phyloP scores from a whole-genome alignment of 2,329 filamentous ascomycete genomes.

The Harringtonia lauricola region DNA sequence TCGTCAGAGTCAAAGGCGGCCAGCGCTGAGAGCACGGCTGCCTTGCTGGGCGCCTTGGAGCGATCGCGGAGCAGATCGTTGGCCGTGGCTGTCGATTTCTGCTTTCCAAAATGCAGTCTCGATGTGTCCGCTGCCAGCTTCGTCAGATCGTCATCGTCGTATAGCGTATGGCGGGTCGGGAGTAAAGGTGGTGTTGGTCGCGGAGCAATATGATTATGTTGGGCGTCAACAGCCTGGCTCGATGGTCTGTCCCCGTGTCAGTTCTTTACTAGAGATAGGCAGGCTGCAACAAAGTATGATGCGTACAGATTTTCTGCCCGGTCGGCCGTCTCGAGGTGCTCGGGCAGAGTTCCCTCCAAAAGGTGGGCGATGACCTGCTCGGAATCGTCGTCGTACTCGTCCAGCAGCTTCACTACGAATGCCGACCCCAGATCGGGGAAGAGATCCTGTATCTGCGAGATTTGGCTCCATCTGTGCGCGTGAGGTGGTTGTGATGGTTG shows the following conservation, averaged over 20 bases:
- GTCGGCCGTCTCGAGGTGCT: constrained; percentile 53
- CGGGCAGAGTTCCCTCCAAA: constrained; percentile 64
- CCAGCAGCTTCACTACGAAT: constrained; percentile 69
- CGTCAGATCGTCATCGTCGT: constrained; percentile 73
- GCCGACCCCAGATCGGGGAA: constrained; percentile 79
- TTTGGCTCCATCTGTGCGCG: constrained; percentile 70
- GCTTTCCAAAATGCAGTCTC: constrained; percentile 71
- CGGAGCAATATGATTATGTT: constrained; percentile 37
- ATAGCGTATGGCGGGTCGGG: constrained; percentile 58
- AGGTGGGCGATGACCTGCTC: constrained; percentile 75
- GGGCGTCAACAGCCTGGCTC: constrained; percentile 4
- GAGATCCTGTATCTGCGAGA: constrained; percentile 85
- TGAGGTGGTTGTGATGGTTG: constrained; percentile 41
- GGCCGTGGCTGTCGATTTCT: constrained; percentile 50
- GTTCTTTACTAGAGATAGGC: background rate
- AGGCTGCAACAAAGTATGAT: background rate
- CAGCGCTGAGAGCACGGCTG: constrained; percentile 77
- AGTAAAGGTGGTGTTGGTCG: constrained; percentile 45
- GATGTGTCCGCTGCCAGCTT: constrained; percentile 53
- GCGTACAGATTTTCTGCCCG: constrained; percentile 50
- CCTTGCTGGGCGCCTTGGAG: constrained; percentile 59
- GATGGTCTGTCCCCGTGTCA: background rate
- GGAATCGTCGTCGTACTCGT: constrained; percentile 65
- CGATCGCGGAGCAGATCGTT: constrained; percentile 60
- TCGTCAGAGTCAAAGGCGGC: constrained; percentile 88